Conservation (phyloP, 495 filamentous ascomycete genomes). For the Podospora appendiculata region DNA sequence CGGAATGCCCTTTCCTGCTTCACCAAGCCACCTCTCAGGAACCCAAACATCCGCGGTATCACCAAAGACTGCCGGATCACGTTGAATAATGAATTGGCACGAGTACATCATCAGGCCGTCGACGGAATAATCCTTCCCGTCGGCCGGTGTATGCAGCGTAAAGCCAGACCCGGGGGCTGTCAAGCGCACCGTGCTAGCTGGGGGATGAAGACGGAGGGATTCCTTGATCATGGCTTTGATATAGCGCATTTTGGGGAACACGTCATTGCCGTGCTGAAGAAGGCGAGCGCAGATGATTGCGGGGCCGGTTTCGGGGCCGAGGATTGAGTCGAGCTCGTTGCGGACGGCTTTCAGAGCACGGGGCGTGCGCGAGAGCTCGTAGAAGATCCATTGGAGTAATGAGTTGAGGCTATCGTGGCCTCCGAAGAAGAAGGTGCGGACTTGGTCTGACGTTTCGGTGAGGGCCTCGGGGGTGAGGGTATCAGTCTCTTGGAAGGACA, state of each 20-base stretch:
- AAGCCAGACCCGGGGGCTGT: background rate
- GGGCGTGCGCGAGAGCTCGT: conserved; percentile 35
- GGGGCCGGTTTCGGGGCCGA: conserved; percentile 12
- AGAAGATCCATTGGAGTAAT: conserved; percentile 23
- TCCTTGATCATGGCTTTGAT: conserved; percentile 38
- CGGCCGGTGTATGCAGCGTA: background rate
- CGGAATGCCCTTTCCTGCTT: background rate
- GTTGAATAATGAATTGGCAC: background rate
- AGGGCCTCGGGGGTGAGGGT: conserved; percentile 6
- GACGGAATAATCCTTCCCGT: background rate
- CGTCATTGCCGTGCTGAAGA: background rate
- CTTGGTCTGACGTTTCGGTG: conserved; percentile 10
- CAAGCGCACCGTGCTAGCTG: conserved; percentile 27
- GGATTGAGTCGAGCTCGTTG: conserved; percentile 30
- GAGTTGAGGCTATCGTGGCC: conserved; percentile 33
- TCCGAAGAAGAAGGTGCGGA: conserved; percentile 29
- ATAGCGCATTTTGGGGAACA: background rate
- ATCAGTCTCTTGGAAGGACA: conserved; percentile 11
- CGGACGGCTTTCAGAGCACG: conserved; percentile 23
- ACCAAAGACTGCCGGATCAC: background rate
- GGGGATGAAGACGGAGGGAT: conserved; percentile 32
- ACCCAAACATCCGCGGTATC: background rate
- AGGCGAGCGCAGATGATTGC: background rate
- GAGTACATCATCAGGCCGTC: background rate
- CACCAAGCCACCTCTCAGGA: background rate